Evolutionary conservation across 2,329 filamentous ascomycete species (phyloP).

Genomic region (Xylariales sp.): DNA sequence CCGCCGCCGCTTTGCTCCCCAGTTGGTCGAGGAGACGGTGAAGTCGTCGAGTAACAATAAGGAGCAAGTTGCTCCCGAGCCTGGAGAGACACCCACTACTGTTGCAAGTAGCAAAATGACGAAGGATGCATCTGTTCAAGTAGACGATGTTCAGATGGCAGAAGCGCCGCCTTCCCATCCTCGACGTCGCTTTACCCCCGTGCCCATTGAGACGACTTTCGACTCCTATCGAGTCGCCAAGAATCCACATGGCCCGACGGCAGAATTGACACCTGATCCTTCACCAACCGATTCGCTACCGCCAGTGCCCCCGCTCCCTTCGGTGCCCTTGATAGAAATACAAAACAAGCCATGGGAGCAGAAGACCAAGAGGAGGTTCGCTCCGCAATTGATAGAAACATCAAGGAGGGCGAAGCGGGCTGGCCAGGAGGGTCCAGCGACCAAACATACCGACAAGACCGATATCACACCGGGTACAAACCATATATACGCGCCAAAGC

Average conservation of each 20-base stretch:
- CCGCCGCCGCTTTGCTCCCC: conserved; percentile 27
- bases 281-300: conserved; percentile 47
- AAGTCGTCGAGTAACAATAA: conserved; percentile 18
- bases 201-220: conserved; percentile 68
- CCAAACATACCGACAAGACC: conserved; percentile 64
- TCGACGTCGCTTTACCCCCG: conserved; percentile 60
- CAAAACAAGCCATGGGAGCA: conserved; percentile 22
- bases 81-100: neutral
- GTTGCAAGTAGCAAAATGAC: conserved; percentile 12
- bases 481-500: conserved; percentile 50
- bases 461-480: conserved; percentile 63
- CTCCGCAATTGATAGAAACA: conserved; percentile 78
- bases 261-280: conserved; percentile 52
- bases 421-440: conserved; percentile 59
- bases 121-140: conserved; percentile 25
- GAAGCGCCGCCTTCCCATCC: conserved; percentile 16
- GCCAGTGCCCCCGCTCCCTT: conserved; percentile 13
- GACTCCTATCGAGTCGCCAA: conserved; percentile 49
- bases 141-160: conserved; percentile 22
- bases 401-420: conserved; percentile 65
- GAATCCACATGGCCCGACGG: conserved; percentile 44
- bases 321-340: conserved; percentile 7
- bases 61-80: neutral
- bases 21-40: conserved; percentile 28
- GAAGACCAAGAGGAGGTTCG: conserved; percentile 51